Conservation (phyloP, 2,329 filamentous ascomycete genomes). For the Spiromastix sp. region DNA sequence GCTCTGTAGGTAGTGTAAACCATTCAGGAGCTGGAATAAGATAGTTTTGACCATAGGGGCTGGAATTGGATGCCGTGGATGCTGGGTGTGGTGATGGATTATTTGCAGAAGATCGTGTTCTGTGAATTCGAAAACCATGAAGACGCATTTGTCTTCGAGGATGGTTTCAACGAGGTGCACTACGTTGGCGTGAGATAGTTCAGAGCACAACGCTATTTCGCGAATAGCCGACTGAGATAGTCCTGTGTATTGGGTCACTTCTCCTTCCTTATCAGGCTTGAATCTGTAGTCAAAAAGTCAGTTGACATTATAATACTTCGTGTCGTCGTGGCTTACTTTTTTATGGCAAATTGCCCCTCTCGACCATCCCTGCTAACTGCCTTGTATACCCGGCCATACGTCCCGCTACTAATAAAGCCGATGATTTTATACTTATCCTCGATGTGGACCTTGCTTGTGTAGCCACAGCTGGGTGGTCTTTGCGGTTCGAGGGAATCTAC, state of each 20-base stretch:
- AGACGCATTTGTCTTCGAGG: slow-evolving; percentile 96
- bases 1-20: slow-evolving; percentile 84
- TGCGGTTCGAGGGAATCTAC: slow-evolving; percentile 28
- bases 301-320: too few relatives aligned
- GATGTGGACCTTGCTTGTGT: slow-evolving; percentile 69
- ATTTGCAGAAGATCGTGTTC: slow-evolving; percentile 97
- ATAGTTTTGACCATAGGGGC: slow-evolving; percentile 84
- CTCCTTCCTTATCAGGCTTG: slow-evolving; percentile 97
- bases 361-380: slow-evolving; percentile 65
- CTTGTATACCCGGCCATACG: slow-evolving; percentile 97
- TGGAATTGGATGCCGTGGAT: slow-evolving; percentile 77
- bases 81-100: slow-evolving; percentile 92
- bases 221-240: slow-evolving; percentile 95
- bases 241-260: slow-evolving; percentile 87
- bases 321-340: slow-evolving; percentile 82
- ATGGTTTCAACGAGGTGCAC: slow-evolving; percentile 92
- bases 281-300: slow-evolving; percentile 51
- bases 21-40: slow-evolving; percentile 90
- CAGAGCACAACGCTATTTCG: slow-evolving; percentile 94
- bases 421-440: slow-evolving; percentile 92
- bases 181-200: slow-evolving; percentile 79
- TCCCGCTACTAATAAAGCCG: slow-evolving; percentile 95
- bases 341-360: slow-evolving; percentile 87
- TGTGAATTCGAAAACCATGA: slow-evolving; percentile 98
- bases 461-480: slow-evolving; percentile 38